A percentile compares a stretch with the other conserved stretches of the same genome.
phyloP scores from a whole-genome alignment of 306 rosid genomes.

The Citrullus colocynthis region DNA sequence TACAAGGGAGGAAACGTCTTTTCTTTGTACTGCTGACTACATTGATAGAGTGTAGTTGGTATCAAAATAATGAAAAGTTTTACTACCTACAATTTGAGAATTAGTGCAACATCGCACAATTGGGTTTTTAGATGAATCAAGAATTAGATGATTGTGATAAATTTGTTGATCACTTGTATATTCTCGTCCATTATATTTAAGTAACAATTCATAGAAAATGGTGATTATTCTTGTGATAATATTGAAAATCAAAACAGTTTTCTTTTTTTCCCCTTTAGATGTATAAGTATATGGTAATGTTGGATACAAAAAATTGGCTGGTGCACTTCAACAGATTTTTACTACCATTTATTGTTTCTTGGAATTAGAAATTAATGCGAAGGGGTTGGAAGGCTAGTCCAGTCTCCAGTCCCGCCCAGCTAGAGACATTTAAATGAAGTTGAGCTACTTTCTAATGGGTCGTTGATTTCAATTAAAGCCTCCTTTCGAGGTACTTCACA shows the following conservation, averaged over 20 bases:
- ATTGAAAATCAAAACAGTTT: neutral
- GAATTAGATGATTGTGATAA: neutral
- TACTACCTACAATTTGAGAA: neutral
- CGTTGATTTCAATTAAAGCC: constrained; percentile 1
- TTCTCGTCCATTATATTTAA: neutral
- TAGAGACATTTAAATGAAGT: neutral
- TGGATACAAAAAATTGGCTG: neutral
- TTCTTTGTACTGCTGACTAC: neutral
- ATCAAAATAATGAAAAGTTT: neutral
- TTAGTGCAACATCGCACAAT: neutral
- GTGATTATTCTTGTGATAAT: neutral
- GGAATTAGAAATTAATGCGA: neutral
- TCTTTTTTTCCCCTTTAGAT: neutral
- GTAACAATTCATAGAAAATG: neutral
- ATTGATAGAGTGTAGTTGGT: neutral
- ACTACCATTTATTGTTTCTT: neutral
- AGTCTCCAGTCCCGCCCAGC: neutral
- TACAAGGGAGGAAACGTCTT: neutral
- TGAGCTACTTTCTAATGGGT: neutral
- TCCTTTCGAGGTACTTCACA: neutral
- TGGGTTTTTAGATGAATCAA: neutral
- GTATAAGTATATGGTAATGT: neutral
- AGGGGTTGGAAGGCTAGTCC: neutral
- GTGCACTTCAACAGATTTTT: neutral
- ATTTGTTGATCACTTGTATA: neutral